Conservation (phyloP, 129 eudicot species). For the Erigeron canadensis region DNA sequence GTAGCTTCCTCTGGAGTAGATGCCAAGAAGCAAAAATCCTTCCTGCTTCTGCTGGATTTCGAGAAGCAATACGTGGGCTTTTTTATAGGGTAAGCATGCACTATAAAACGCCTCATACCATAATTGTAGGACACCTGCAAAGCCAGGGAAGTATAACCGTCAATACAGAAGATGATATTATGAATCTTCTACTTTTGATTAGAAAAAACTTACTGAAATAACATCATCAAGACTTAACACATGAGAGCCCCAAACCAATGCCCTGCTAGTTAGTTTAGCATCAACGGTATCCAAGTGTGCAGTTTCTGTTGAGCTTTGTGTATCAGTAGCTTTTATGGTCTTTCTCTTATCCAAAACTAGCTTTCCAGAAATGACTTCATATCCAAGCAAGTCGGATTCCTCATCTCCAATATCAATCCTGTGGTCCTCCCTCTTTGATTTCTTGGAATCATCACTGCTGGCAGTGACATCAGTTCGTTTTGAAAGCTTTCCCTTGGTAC, state of each 20-base stretch:
- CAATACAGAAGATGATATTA: conserved; percentile 1
- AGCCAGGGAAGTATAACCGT: conserved; percentile 12
- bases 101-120: conserved; percentile 83
- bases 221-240: conserved; percentile 71
- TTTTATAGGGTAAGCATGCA: conserved; percentile 77
- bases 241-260: conserved; percentile 87
- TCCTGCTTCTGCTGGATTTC: conserved; percentile 74
- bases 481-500: conserved; percentile 62
- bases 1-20: conserved; percentile 76
- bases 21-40: conserved; percentile 83
- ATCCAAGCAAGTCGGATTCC: conserved; percentile 83
- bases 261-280: conserved; percentile 96
- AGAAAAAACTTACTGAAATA: conserved; percentile 62
- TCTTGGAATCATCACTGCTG: conserved; percentile 56
- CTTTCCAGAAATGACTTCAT: conserved; percentile 85
- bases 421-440: conserved; percentile 69
- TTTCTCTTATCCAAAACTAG: conserved; percentile 74
- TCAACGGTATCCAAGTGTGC: conserved; percentile 62
- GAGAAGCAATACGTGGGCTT: conserved; percentile 52
- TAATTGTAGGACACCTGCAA: conserved; percentile 77
- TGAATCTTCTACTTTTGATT: background rate
- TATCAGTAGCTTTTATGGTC: conserved; percentile 48
- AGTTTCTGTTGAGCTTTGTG: conserved; percentile 50
- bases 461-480: conserved; percentile 41
- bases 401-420: conserved; percentile 95